phyloP scores from a whole-genome alignment of 2,329 filamentous ascomycete genomes.

The Paecilomyces niveus region DNA sequence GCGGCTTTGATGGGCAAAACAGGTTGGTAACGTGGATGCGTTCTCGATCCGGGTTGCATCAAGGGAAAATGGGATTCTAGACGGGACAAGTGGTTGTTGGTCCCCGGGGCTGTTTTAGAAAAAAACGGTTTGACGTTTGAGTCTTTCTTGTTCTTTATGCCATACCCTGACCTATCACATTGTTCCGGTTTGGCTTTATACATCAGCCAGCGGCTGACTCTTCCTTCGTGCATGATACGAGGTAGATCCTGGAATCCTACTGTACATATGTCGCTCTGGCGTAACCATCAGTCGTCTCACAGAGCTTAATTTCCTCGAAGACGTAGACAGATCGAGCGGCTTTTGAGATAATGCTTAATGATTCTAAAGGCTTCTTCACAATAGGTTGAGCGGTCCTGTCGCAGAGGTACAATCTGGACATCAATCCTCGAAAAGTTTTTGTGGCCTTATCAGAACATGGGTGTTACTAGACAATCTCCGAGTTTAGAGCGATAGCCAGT shows the following conservation, averaged over 20 bases:
- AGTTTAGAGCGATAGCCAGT: no score
- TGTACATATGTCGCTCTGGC: neutral
- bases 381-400: no score
- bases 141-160: neutral
- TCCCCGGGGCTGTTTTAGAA: neutral
- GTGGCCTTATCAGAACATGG: no score
- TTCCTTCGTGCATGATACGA: neutral
- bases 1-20: slow-evolving; percentile 1
- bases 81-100: neutral
- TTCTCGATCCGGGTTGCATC: neutral
- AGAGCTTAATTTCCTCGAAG: neutral
- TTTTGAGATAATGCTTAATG: neutral
- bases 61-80: neutral
- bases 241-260: neutral
- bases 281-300: neutral
- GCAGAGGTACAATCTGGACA: no score
- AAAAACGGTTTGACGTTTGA: neutral
- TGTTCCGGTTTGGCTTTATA: neutral
- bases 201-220: neutral
- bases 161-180: neutral
- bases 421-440: no score
- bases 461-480: no score
- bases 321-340: neutral
- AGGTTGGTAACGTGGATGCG: neutral
- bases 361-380: no score